These are phyloP conservation scores for Physcomitrium patens DNA, from an alignment of 225 moss, liverwort and hornwort genomes.

Conservation along the genomic window DNA sequence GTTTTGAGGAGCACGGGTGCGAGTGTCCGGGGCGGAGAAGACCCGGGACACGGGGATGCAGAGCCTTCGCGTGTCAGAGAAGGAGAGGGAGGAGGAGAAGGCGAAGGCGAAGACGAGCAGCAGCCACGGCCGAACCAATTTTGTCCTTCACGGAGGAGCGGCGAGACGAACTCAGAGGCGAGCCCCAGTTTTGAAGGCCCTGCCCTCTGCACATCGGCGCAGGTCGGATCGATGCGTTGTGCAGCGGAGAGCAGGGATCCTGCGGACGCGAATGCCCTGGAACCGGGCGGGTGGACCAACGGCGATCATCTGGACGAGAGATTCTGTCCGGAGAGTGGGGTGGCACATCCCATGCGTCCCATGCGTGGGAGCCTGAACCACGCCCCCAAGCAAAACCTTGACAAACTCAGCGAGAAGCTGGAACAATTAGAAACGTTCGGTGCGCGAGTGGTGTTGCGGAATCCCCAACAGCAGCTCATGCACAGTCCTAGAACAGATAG, in stretches of 20 bases:
- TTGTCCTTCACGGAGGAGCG: constrained; percentile 1
- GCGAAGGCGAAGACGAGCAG: constrained; percentile 6
- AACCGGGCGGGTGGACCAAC: constrained; percentile 14
- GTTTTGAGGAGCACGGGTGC: constrained; percentile 35
- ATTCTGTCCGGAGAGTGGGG: constrained; percentile 13
- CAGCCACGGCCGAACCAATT: not conserved
- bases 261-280: not conserved
- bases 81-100: not conserved
- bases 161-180: constrained; percentile 19
- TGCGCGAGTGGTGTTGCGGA: constrained; percentile 44
- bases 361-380: constrained; percentile 24
- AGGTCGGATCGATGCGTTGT: not conserved
- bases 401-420: constrained; percentile 61
- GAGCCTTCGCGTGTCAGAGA: constrained; percentile 10
- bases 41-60: not conserved
- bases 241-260: constrained; percentile 13
- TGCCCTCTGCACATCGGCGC: not conserved
- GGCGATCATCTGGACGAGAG: constrained; percentile 11
- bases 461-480: constrained; percentile 46
- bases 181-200: not conserved
- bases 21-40: too few relatives aligned
- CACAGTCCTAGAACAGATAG: constrained; percentile 25
- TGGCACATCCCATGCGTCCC: not conserved
- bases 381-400: constrained; percentile 58
- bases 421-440: constrained; percentile 55